phyloP scores from a whole-genome alignment of 768 basidiomycete genomes.

The Megacollybia marginata region DNA sequence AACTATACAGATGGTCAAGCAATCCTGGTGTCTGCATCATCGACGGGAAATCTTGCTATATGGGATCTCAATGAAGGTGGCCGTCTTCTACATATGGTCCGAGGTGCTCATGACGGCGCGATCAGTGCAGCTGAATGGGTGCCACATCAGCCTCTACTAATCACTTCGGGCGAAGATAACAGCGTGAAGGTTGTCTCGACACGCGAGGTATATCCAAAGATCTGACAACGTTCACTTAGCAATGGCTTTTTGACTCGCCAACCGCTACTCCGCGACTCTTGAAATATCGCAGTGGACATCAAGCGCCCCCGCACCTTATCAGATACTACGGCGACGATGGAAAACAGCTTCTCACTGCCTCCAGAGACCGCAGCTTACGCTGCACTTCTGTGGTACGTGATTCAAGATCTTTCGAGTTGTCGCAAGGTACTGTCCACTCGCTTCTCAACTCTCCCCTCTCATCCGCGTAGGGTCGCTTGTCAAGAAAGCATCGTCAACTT shows the following conservation, averaged over 20 bases:
- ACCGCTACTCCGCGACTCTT: slow-evolving; percentile 79
- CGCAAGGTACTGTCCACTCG: slow-evolving; percentile 57
- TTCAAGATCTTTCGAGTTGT: slow-evolving; percentile 89
- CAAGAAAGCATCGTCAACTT: slow-evolving; percentile 72
- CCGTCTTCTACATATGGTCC: slow-evolving; percentile 74
- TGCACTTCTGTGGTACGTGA: slow-evolving; percentile 93
- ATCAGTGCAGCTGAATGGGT: slow-evolving; percentile 87
- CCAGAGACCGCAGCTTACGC: slow-evolving; percentile 81
- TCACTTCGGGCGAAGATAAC: slow-evolving; percentile 91
- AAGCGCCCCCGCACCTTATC: slow-evolving; percentile 83
- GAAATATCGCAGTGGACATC: slow-evolving; percentile 91
- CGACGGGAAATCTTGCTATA: slow-evolving; percentile 81
- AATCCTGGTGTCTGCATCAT: slow-evolving; percentile 81
- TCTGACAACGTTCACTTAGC: slow-evolving; percentile 38
- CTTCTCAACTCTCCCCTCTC: background rate
- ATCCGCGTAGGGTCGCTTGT: slow-evolving; percentile 60
- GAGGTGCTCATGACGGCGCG: slow-evolving; percentile 84
- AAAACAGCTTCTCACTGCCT: slow-evolving; percentile 86
- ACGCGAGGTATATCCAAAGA: background rate
- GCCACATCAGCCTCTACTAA: slow-evolving; percentile 82
- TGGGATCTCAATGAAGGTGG: slow-evolving; percentile 90
- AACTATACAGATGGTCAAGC: slow-evolving; percentile 70
- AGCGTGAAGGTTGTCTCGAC: slow-evolving; percentile 68
- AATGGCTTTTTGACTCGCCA: slow-evolving; percentile 97
- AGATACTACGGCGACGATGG: slow-evolving; percentile 97